Evolutionary conservation across 2,329 filamentous ascomycete species (phyloP), one percentile per base, ranked within the genome.

Genomic region (Paraphaeosphaeria minitans): DNA sequence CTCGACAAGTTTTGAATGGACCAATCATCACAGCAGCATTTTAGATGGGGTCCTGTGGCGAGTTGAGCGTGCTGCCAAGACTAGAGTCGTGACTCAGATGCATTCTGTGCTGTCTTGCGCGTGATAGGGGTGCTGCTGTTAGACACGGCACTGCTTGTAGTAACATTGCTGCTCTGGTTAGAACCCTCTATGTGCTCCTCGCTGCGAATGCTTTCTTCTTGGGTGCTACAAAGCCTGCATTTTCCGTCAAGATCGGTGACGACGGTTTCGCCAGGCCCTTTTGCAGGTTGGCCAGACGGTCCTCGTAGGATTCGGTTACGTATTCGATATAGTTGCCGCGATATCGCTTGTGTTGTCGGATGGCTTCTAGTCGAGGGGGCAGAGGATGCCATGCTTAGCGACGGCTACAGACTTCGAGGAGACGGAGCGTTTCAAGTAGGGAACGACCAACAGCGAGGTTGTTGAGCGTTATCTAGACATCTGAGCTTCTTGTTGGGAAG

Each of bases 321-420:
- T 71, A 49, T 69, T 71, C 5, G 65, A 65, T 41, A 71, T 72
- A n/a, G 66, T 68, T 47, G 53, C 66, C 22, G 70, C 52, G 10
- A 65, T 67, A 2, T 67, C 66, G 4, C 53, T 42, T 6, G 64
- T 55, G 29, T 63, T 58, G 16, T 57, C 51, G n/a, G 37, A 55
- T 1, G 69, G 67, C 51, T 67, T 69, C 71, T 70, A 73, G 53
- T 72, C 66, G 13, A 71, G 58, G n/a, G 72, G 70, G 45, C 72
- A 73, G 13, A 71, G 61, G 9, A 72, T 67, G 10, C 71, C 71
- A 47, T 72, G 68, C 58, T 69, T 70, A 5, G 67, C 67, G 12
- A 71, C 71, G 24, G 69, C 70, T 55, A 43, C 72, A 72, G 12
- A 69, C 72, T 59, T 73, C 68, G 6, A 72, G 63, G 12, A 74